Evolutionary conservation across 2,329 filamentous ascomycete species (phyloP).

Genomic region (Parastagonospora avenae): DNA sequence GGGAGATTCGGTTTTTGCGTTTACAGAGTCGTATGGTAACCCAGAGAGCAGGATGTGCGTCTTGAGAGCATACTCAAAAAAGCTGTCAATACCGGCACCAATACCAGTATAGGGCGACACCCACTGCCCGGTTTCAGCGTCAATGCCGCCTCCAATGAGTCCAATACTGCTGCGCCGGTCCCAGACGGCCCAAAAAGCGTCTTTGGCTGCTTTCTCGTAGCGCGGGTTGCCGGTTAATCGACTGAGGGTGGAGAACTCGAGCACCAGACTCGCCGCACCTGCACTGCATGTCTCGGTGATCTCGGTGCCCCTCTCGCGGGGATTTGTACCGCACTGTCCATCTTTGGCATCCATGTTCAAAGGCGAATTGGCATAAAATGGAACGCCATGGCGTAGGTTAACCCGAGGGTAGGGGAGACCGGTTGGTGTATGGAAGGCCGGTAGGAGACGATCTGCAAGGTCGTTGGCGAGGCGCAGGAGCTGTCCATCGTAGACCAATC

Average conservation of each 20-base stretch:
- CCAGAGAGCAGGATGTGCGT: conserved; percentile 89
- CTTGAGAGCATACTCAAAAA: conserved; percentile 98
- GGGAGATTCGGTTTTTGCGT: conserved; percentile 69
- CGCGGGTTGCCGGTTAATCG: conserved; percentile 81
- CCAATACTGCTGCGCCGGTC: conserved; percentile 80
- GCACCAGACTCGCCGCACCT: conserved; percentile 90
- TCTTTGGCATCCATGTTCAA: conserved; percentile 64
- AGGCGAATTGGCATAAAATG: conserved; percentile 88
- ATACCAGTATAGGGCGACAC: conserved; percentile 89
- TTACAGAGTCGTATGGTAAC: conserved; percentile 48
- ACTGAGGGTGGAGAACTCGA: conserved; percentile 91
- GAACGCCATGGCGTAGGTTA: conserved; percentile 87
- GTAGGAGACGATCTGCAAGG: conserved; percentile 80
- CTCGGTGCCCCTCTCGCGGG: conserved; percentile 61
- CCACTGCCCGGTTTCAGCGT: conserved; percentile 90
- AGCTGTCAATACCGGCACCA: conserved; percentile 95
- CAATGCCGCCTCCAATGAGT: conserved; percentile 87
- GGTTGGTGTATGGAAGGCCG: conserved; percentile 88
- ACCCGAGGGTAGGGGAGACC: conserved; percentile 94
- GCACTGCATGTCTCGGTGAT: conserved; percentile 97
- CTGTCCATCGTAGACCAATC: conserved; percentile 86
- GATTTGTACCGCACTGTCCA: conserved; percentile 53
- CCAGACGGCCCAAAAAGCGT: conserved; percentile 99
- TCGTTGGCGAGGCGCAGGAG: conserved; percentile 87
- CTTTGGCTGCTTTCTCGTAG: conserved; percentile 89